A percentile compares a stretch with the other conserved stretches of the same genome.
These are phyloP conservation scores for Stipa capillata DNA, from an alignment of 176 grass and related monocot species.

Conservation along the genomic window DNA sequence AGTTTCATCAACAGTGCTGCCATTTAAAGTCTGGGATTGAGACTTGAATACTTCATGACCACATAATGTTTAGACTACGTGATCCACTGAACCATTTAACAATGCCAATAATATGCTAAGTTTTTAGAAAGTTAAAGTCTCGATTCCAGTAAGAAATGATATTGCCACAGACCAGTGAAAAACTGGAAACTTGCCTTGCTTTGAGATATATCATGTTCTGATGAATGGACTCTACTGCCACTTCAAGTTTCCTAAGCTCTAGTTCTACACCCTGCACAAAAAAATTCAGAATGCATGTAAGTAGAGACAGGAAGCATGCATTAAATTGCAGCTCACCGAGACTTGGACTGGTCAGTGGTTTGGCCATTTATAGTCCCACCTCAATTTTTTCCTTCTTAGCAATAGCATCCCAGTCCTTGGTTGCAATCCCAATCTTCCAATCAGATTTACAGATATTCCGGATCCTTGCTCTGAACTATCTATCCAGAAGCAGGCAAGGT, in stretches of 20 bases:
- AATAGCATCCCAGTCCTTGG: constrained; percentile 85
- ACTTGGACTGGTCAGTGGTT: not conserved
- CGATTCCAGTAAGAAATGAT: not conserved
- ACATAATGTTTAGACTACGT: not conserved
- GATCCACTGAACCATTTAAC: not conserved
- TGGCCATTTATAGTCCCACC: constrained; percentile 30
- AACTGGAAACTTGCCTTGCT: constrained; percentile 40
- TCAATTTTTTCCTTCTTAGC: constrained; percentile 94
- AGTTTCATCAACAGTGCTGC: not conserved
- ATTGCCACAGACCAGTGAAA: not conserved
- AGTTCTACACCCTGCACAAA: constrained; percentile 73
- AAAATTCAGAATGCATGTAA: not conserved
- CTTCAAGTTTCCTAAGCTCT: constrained; percentile 68
- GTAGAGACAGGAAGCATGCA: constrained; percentile 9
- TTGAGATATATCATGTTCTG: constrained; percentile 73
- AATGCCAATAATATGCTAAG: not conserved
- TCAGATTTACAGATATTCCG: constrained; percentile 51
- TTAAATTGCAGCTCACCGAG: not conserved
- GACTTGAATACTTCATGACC: not conserved
- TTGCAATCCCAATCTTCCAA: constrained; percentile 90
- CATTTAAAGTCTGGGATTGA: not conserved
- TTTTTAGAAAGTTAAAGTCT: not conserved
- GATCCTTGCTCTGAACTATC: constrained; percentile 48
- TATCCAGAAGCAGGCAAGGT: constrained; percentile 84
- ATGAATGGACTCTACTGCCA: constrained; percentile 69